phyloP scores from a whole-genome alignment of 2,329 filamentous ascomycete species.

The Coniella vitis region DNA sequence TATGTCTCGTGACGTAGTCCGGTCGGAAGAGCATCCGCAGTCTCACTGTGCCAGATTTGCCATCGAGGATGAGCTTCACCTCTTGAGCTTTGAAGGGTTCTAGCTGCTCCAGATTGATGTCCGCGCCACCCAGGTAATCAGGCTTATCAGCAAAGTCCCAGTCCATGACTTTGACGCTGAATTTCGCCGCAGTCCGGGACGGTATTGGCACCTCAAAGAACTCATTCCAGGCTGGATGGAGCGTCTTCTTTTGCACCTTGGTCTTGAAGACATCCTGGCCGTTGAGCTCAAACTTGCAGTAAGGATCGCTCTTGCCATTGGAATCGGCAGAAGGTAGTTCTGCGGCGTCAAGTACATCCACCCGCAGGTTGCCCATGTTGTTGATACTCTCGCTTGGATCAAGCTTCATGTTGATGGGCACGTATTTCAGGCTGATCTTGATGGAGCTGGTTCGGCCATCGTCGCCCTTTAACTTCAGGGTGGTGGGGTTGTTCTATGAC shows the following conservation, averaged over 20 bases:
- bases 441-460: constrained; percentile 72
- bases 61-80: constrained; percentile 68
- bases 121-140: constrained; percentile 74
- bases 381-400: constrained; percentile 96
- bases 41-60: constrained; percentile 78
- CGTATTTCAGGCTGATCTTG: constrained; percentile 88
- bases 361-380: constrained; percentile 91
- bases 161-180: constrained; percentile 79
- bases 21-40: constrained; percentile 88
- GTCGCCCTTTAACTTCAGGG: constrained; percentile 70
- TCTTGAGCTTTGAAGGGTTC: constrained; percentile 82
- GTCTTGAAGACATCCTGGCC: constrained; percentile 91
- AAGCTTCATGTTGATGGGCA: constrained; percentile 88
- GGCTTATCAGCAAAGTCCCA: constrained; percentile 97
- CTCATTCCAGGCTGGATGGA: constrained; percentile 93
- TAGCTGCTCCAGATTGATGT: constrained; percentile 69
- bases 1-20: constrained; percentile 77
- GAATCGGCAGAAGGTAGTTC: constrained; percentile 90
- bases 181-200: constrained; percentile 77
- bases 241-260: constrained; percentile 92
- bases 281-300: constrained; percentile 89
- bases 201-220: constrained; percentile 80
- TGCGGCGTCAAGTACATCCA: constrained; percentile 82
- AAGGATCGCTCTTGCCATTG: constrained; percentile 95
- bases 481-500: constrained; percentile 75